phyloP scores from a whole-genome alignment of 192 early-diverging fungal genomes.

The Coemansia sp. region DNA sequence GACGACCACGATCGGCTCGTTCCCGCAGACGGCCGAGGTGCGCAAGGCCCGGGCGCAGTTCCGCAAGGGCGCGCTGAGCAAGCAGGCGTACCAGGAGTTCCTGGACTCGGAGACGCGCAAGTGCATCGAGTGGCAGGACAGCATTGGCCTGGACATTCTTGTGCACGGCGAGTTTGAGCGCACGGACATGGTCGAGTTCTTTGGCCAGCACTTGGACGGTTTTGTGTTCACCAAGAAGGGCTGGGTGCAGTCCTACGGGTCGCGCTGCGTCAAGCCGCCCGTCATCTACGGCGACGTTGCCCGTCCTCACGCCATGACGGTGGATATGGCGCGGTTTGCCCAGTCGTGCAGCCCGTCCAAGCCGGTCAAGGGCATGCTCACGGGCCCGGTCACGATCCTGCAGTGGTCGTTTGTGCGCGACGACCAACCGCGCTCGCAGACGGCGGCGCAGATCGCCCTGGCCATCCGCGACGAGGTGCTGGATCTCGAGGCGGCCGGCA shows the following conservation, averaged over 20 bases:
- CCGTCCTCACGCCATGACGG: slow-evolving; percentile 89
- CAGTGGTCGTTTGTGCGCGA: slow-evolving; percentile 99
- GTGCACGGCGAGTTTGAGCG: slow-evolving; percentile 99
- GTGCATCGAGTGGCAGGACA: slow-evolving; percentile 85
- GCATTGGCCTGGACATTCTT: slow-evolving; percentile 84
- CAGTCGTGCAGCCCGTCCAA: slow-evolving; percentile 75
- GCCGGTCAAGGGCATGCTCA: slow-evolving; percentile 99
- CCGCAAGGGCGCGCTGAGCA: slow-evolving; percentile 72
- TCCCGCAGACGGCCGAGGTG: slow-evolving; percentile 97
- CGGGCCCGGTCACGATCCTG: slow-evolving; percentile 95
- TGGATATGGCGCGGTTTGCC: slow-evolving; percentile 76
- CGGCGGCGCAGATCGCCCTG: slow-evolving; percentile 85
- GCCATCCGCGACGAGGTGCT: slow-evolving; percentile 94
- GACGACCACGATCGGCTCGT: slow-evolving; percentile 96
- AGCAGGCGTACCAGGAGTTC: slow-evolving; percentile 69
- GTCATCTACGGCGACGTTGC: slow-evolving; percentile 96
- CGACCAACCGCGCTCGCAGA: slow-evolving; percentile 80
- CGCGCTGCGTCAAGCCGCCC: slow-evolving; percentile 94
- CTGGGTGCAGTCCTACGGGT: slow-evolving; percentile 97
- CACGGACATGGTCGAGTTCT: slow-evolving; percentile 94
- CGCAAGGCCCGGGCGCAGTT: slow-evolving; percentile 85
- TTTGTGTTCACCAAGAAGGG: slow-evolving; percentile 94
- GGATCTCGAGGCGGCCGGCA: slow-evolving; percentile 89
- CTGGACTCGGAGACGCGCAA: slow-evolving; percentile 80
- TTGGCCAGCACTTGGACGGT: slow-evolving; percentile 90